Evolutionary conservation across 805 yeast species (phyloP), one percentile per base, ranked within the genome.

Genomic region (Candida jianshihensis): DNA sequence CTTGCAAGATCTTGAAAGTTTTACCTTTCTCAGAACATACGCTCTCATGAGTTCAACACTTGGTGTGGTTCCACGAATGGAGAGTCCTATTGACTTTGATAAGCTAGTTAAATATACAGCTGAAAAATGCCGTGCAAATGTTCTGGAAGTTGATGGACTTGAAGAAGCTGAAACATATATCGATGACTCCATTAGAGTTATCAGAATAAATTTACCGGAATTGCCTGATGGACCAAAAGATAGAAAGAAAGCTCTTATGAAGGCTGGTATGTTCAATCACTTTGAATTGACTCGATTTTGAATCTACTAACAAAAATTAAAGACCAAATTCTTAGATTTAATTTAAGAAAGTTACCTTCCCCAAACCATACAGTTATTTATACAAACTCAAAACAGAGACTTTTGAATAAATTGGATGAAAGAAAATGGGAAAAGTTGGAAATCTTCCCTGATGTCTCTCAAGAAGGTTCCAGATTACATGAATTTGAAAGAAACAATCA

Each of bases 291-390:
- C n/a, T n/a, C n/a, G 3, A 12, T 11, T 17, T 15, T 18, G 13
- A 37, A 5, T 21, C 15, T 21, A 37, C 47, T 26, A 46, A 59
- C 34, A 15, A 12, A 20, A n/a, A 5, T 21, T 12, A 34, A 36
- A 24, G 71, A 68, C 41, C 38, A 41, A 2, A 42, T 62, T 13
- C 41, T 85, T 10, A 64, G 81, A 35, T 65, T 66, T 15, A 66
- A 83, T 4, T 42, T 83, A n/a, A 70, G 83, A 26, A 75, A 73
- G 37, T 56, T 83, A 11, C 96, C 96, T 1, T 68, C 89, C 0
- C 95, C 96, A 0, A 72, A 74, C 41, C 71, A 70, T 37, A 64
- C 87, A 2, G 59, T 88, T 2, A 55, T 86, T 2, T 63, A 77
- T 39, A 75, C 88, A 0, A 66, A 80, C 0, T 31, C 56, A 10